Percentiles rank a stretch among this genome's conserved stretches.
These are phyloP conservation scores for Cajanus cajan DNA, from an alignment of 306 rosid species.

Conservation along the genomic window DNA sequence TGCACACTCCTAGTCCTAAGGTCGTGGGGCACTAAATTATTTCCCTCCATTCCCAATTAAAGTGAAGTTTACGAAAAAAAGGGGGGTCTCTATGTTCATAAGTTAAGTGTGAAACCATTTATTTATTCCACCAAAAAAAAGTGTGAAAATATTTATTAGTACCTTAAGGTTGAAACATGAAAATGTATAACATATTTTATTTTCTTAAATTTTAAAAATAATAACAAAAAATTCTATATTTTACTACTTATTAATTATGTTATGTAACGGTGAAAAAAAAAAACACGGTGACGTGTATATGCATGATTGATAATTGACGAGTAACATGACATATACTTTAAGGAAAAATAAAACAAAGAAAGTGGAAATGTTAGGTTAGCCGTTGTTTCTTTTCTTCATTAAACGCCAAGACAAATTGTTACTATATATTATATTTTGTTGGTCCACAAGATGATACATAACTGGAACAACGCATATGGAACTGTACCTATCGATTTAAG, in stretches of 20 bases:
- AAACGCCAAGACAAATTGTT: not conserved
- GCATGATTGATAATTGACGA: too few relatives aligned
- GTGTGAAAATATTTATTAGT: not conserved
- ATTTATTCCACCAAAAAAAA: not conserved
- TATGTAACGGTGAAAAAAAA: too few relatives aligned
- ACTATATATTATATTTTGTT: not conserved
- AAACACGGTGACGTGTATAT: too few relatives aligned
- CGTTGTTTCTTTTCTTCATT: not conserved
- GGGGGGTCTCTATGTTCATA: not conserved
- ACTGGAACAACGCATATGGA: not conserved
- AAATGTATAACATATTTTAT: too few relatives aligned
- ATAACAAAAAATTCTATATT: too few relatives aligned
- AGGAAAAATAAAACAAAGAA: too few relatives aligned
- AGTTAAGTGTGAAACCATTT: not conserved
- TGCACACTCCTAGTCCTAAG: constrained; percentile 26
- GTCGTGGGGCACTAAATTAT: constrained; percentile 15
- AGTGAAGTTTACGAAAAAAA: not conserved
- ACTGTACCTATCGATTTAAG: not conserved
- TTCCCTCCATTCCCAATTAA: constrained; percentile 31
- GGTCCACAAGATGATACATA: not conserved
- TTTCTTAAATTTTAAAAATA: too few relatives aligned
- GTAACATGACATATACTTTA: too few relatives aligned
- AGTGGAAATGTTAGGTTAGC: not conserved
- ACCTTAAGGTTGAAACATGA: not conserved
- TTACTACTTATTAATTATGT: too few relatives aligned